Evolutionary conservation across 345 rosid genomes (phyloP).

Genomic region (Camelina hispida): DNA sequence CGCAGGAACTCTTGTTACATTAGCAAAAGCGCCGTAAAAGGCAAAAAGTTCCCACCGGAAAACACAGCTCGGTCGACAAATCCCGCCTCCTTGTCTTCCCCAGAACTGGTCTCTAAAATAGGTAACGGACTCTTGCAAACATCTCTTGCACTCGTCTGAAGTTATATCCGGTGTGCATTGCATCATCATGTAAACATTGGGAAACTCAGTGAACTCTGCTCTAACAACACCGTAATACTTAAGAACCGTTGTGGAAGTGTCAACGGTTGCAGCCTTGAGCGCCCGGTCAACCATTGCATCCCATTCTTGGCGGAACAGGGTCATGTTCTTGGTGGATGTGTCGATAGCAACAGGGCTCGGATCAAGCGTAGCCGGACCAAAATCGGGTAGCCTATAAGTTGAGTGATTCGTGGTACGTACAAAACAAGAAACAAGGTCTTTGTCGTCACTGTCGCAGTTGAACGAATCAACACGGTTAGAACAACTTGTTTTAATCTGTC

Average conservation of each 20-base stretch:
- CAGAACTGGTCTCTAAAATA: slow-evolving; percentile 27
- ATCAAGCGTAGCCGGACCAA: not conserved
- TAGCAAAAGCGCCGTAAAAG: slow-evolving; percentile 33
- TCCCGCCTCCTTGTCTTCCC: slow-evolving; percentile 47
- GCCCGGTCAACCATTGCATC: slow-evolving; percentile 8
- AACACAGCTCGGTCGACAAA: slow-evolving; percentile 47
- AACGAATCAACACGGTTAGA: slow-evolving; percentile 41
- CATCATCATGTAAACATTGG: slow-evolving; percentile 33
- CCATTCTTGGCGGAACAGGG: slow-evolving; percentile 47
- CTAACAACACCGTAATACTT: slow-evolving; percentile 44
- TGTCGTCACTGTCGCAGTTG: slow-evolving; percentile 20
- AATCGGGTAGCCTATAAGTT: slow-evolving; percentile 30
- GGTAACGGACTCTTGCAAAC: slow-evolving; percentile 26
- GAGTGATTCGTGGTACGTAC: slow-evolving; percentile 44
- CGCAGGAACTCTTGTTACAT: slow-evolving; percentile 19
- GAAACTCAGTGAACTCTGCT: not conserved
- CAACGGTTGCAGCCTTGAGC: slow-evolving; percentile 4
- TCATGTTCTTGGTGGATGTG: slow-evolving; percentile 5
- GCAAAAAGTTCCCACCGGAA: slow-evolving; percentile 52
- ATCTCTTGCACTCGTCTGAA: slow-evolving; percentile 27
- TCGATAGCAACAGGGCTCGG: slow-evolving; percentile 4
- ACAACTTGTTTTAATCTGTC: slow-evolving; percentile 31
- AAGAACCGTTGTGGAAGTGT: slow-evolving; percentile 36
- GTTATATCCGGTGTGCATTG: slow-evolving; percentile 60
- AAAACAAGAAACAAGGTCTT: slow-evolving; percentile 35